phyloP scores from a whole-genome alignment of 805 yeast genomes.

The Starmerella apicola region DNA sequence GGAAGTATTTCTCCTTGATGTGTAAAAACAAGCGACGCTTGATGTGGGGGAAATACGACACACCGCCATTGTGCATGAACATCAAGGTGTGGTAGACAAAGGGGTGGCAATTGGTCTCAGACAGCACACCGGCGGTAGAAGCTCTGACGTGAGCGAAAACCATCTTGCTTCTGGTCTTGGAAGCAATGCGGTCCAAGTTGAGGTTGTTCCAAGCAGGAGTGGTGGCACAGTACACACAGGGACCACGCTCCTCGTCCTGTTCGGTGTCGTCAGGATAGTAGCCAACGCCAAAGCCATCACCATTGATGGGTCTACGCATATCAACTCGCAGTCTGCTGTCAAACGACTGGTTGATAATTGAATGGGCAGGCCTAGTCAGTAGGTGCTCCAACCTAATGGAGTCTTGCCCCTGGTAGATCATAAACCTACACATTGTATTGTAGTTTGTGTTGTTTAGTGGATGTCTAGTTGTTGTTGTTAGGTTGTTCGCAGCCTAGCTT shows the following conservation, averaged over 20 bases:
- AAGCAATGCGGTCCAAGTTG: constrained; percentile 73
- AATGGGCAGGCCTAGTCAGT: constrained; percentile 89
- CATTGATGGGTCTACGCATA: constrained; percentile 83
- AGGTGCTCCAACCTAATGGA: constrained; percentile 76
- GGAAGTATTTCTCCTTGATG: constrained; percentile 66
- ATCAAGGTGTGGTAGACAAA: constrained; percentile 74
- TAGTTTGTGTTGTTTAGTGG: no score
- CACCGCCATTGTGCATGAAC: constrained; percentile 93
- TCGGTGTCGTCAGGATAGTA: constrained; percentile 58
- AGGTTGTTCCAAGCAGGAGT: constrained; percentile 94
- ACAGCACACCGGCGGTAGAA: constrained; percentile 82
- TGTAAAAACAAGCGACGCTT: constrained; percentile 62
- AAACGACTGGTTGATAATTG: constrained; percentile 90
- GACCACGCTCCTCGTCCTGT: constrained; percentile 46
- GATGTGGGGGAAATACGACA: constrained; percentile 57
- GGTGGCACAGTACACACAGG: constrained; percentile 87
- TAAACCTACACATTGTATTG: constrained; percentile 95
- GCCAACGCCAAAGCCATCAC: constrained; percentile 97
- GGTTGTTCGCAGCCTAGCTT: no score
- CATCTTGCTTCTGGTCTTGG: constrained; percentile 69
- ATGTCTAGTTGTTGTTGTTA: no score
- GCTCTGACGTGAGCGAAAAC: constrained; percentile 96
- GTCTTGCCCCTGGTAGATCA: constrained; percentile 84
- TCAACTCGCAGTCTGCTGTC: constrained; percentile 83
- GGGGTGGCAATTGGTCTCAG: constrained; percentile 97